These are phyloP conservation scores for Cercospora citrullina DNA, from an alignment of 2,329 filamentous ascomycete genomes.

Conservation along the genomic window DNA sequence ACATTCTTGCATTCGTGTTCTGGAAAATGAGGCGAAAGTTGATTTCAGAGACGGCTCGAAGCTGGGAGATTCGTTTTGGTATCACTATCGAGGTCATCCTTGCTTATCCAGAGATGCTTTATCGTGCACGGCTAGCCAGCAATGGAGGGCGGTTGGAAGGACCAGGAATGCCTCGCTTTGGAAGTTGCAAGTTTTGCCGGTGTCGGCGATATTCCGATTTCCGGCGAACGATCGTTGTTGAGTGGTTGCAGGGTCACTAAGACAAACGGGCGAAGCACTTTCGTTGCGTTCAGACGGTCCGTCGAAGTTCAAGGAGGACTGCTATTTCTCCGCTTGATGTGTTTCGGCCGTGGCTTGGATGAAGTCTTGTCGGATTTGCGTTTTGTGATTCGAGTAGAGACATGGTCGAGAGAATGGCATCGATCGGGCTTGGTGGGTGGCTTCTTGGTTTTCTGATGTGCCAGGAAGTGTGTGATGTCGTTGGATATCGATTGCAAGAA, in stretches of 20 bases:
- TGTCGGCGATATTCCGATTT: background rate
- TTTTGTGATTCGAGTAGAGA: background rate
- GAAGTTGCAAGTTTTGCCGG: background rate
- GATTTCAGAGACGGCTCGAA: background rate
- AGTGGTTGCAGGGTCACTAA: background rate
- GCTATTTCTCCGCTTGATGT: constrained; percentile 3
- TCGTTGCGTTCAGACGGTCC: background rate
- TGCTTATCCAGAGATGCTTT: background rate
- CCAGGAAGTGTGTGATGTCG: constrained; percentile 30
- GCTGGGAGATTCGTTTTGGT: background rate
- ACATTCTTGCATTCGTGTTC: background rate
- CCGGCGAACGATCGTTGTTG: background rate
- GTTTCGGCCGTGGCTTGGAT: constrained; percentile 15
- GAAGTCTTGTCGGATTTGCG: constrained; percentile 14
- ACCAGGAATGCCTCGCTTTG: background rate
- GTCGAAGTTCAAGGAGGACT: constrained; percentile 1
- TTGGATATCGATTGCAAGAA: constrained; percentile 34
- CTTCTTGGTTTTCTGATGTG: constrained; percentile 10
- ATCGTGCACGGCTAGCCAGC: background rate
- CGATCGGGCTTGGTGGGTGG: background rate
- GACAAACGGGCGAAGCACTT: background rate
- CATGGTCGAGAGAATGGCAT: background rate
- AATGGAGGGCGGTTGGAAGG: background rate
- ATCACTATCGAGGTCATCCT: background rate
- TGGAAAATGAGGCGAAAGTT: background rate